Base-by-base conservation (phyloP, 768 basidiomycete species). In the Gymnopilus dilepis region DNA sequence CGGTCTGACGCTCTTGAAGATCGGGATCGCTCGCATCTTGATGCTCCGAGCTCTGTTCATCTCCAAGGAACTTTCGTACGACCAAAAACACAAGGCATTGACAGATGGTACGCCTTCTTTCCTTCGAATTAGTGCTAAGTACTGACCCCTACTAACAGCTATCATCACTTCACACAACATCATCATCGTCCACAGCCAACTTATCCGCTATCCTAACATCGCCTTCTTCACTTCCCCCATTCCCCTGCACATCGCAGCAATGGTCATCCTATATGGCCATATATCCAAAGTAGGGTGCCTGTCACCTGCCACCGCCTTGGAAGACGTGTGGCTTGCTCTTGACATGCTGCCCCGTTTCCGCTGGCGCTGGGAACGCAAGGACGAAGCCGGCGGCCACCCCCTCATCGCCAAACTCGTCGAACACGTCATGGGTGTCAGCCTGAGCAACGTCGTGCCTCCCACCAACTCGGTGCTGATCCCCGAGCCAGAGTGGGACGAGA, bases 351-450 rank as follows among this genome's bases (percentile, higher is more conserved):
- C 93, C 2, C 88, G 88, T 31, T 91, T 94, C 84, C 87, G 93
- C 53, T 95, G 93, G 93, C 87, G 93, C 63, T 95, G 93, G 93
- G 91, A 93, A 69, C 85, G 93, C 55, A 92, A 89, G 72, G 92
- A 94, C 69, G 74, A 85, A 57, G 87, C 87, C 43, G 91, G 90
- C 43, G 88, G 87, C 1, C 91, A 93, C 67, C 92, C 93, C n/a
- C 84, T 94, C 54, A 92, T 94, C 61, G 85, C 90, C 13, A 89
- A 86, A 67, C 84, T 95, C 50, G 92, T 90, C 0, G 91, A 93
- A 74, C 86, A 86, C 57, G 90, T 94, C 22, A 88, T 94, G 78
- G 84, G 82, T 22, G 86, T 90, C 50, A 84, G 89, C 70, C 78
- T 94, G n/a, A 84, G 84, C 65, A 79, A 83, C 33, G 83, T 89